Base-by-base conservation (phyloP, 257 asterid genomes). In the Haberlea rhodopensis region DNA sequence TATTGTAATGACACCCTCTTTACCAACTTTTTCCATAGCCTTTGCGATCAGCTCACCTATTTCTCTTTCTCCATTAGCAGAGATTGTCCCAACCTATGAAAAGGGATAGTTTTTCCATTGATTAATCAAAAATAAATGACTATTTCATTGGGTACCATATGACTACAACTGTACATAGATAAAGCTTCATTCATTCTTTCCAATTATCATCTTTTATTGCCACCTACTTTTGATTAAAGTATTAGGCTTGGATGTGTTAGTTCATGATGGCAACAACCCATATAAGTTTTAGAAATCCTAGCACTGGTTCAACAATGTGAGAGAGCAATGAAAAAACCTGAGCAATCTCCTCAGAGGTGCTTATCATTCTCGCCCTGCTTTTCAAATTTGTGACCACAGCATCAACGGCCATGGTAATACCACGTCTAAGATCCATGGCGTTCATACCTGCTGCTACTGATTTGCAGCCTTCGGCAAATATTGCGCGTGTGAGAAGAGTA, bases 271-370 rank as follows among this genome's bases (percentile, higher is more conserved):
- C n/a, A n/a, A n/a, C n/a, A 8, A 31, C 40, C 40, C 1, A 29
- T 31, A 32, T 1, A 32, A 3, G 8, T 8, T 1, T 32, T 8
- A 32, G 40, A 8, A 8, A 32, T 32, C 10, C 40, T 32, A n/a
- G 8, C 40, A 19, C 28, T 45, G 6, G 8, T 55, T 9, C 25
- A 31, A 52, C 20, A 24, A 59, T 37, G 31, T 26, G 5, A 15
- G 25, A 29, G 45, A 27, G 16, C 52, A 67, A 49, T 0, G n/a
- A 23, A 64, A n/a, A 63, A 77, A 92, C 99, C 99, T 92, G 99
- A 4, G 97, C 95, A 57, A 92, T 89, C 79, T 92, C 99, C 79
- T 92, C 97, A 0, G 99, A 89, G 13, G 99, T 92, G 82, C 99
- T 94, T 51, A 94, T 94, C 99, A 87, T 89, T 59, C 3, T 26